Evolutionary conservation across 1,139 yeast genomes (phyloP), one percentile per base, ranked within the genome.

Genomic region (Pichia sp.): DNA sequence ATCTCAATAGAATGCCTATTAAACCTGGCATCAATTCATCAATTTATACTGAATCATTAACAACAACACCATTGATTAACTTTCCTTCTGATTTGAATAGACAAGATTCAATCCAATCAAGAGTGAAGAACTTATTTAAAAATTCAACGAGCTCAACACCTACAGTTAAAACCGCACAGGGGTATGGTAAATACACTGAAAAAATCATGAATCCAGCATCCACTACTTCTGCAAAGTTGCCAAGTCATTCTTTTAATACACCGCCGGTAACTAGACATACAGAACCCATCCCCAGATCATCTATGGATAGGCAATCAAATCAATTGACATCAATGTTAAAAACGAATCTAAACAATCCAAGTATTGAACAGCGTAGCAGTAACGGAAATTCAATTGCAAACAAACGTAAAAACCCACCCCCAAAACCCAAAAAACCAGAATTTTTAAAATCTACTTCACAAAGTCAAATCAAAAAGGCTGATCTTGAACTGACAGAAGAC

Each of bases 161-260:
- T 13, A 34, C 0, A 62, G 22, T 70, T 22, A 79, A 76, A 57
- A 80, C 89, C 0, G 95, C 95, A 0, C 66, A 69, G 16, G 95
- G 95, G 0, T 86, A 86, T 60, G 95, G 95, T 3, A 77, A 77
- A 57, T 84, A 74, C 60, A 82, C 89, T 0, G 85, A 77, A 46
- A 25, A 18, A 9, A 2, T 7, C 2, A 13, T 16, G 13, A 32
- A 9, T 18, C 5, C 25, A 13, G 22, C 24, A 12, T 16, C 11
- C 11, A 39, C 22, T 35, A 16, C 34, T 20, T 43, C 23, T 4
- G 6, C n/a, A 23, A 23, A 6, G 3, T 8, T 22, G 16, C 44
- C 24, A 32, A 20, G 30, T 6, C 20, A 37, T n/a, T 29, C 36
- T 12, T 7, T 32, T 18, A 18, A 16, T 32, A 18, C 6, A 16